A percentile compares a stretch with the other conserved stretches of the same genome.
These are phyloP conservation scores for Davidsoniella australis DNA, from an alignment of 2,329 filamentous ascomycete species.

Conservation along the genomic window DNA sequence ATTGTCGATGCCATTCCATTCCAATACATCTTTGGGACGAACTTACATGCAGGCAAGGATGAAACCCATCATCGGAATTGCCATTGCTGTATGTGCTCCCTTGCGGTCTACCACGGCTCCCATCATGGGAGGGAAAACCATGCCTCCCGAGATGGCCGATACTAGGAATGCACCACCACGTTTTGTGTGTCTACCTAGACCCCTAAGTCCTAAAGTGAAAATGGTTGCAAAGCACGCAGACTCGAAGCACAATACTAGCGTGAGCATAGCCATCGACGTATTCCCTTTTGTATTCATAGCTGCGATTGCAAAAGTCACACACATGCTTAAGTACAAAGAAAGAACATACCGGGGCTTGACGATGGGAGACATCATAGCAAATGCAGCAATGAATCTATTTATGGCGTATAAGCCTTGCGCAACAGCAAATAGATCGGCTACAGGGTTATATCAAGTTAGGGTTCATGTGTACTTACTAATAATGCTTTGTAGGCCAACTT, in stretches of 20 bases:
- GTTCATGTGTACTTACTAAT: constrained; percentile 4
- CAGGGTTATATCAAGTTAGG: neutral
- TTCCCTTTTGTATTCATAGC: constrained; percentile 34
- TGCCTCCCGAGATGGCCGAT: constrained; percentile 36
- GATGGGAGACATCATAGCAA: constrained; percentile 32
- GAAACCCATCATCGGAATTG: constrained; percentile 12
- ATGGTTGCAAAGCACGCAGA: constrained; percentile 42
- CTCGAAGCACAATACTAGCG: constrained; percentile 38
- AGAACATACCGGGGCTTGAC: constrained; percentile 39
- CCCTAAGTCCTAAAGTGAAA: constrained; percentile 39
- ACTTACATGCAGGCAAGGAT: constrained; percentile 11
- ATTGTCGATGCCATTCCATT: neutral
- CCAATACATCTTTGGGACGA: neutral
- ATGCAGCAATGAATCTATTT: constrained; percentile 39
- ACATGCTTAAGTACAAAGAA: constrained; percentile 31
- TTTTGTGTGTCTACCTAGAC: constrained; percentile 51
- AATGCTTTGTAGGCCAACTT: neutral
- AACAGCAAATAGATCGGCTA: constrained; percentile 35
- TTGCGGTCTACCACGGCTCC: constrained; percentile 45
- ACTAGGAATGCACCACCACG: constrained; percentile 46
- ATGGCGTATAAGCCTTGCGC: constrained; percentile 42
- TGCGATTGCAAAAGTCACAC: constrained; percentile 37
- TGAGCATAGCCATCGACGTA: constrained; percentile 37
- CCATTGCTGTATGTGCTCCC: constrained; percentile 10
- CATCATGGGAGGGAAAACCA: constrained; percentile 44